phyloP scores from a whole-genome alignment of 2,329 filamentous ascomycete species.

The Colletotrichum lini region DNA sequence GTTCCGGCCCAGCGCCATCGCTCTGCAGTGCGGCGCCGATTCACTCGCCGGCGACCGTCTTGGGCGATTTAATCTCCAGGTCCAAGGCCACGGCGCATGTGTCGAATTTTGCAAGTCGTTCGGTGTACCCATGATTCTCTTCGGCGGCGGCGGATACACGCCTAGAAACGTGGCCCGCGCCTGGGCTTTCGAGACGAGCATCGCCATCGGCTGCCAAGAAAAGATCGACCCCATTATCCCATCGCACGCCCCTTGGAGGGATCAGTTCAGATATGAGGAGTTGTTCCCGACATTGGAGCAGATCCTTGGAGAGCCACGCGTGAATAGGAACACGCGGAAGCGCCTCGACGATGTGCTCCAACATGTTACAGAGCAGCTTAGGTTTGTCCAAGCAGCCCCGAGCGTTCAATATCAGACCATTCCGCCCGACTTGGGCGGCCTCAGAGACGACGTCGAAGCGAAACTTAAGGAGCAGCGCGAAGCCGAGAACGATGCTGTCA shows the following conservation, averaged over 20 bases:
- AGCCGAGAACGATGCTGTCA: conserved; percentile 68
- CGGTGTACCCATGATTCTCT: conserved; percentile 85
- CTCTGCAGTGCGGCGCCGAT: conserved; percentile 95
- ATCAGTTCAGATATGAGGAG: conserved; percentile 85
- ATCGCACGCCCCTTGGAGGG: conserved; percentile 84
- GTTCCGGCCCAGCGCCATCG: conserved; percentile 92
- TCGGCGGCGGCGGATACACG: conserved; percentile 96
- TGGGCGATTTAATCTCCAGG: conserved; percentile 96
- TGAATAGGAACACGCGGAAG: conserved; percentile 85
- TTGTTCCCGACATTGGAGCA: conserved; percentile 90
- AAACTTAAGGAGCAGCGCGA: conserved; percentile 75
- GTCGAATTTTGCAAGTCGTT: conserved; percentile 90
- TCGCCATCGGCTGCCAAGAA: conserved; percentile 83
- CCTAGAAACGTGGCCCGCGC: conserved; percentile 95
- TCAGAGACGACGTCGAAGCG: conserved; percentile 79
- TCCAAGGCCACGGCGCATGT: conserved; percentile 93
- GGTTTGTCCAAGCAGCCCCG: conserved; percentile 87
- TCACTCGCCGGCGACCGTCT: conserved; percentile 93
- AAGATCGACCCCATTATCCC: conserved; percentile 82
- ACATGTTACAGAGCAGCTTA: conserved; percentile 86
- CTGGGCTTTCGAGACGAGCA: conserved; percentile 96
- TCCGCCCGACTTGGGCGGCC: conserved; percentile 79
- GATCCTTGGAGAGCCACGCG: conserved; percentile 75
- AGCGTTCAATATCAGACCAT: conserved; percentile 89
- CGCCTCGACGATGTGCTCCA: conserved; percentile 81